Evolutionary conservation across 2,329 filamentous ascomycete species (phyloP).

Genomic region (Metarhizium sp.): DNA sequence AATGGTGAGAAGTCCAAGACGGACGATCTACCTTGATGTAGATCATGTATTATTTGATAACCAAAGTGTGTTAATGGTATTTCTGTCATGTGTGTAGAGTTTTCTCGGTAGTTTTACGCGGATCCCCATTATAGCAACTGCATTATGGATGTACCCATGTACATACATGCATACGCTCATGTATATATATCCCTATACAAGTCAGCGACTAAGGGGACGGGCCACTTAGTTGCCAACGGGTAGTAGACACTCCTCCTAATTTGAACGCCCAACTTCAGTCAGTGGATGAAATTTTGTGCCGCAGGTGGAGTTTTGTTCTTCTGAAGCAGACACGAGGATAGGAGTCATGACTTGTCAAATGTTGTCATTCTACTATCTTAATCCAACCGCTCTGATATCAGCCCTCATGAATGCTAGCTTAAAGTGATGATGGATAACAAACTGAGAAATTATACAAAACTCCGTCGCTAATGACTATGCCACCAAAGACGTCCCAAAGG

Average conservation of each 20-base stretch:
- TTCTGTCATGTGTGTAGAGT: background rate
- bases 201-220: too few relatives aligned
- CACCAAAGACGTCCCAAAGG: background rate
- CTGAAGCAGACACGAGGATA: background rate
- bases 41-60: background rate
- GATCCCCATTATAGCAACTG: too few relatives aligned
- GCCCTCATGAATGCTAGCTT: background rate
- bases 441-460: conserved; percentile 15
- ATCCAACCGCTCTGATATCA: background rate
- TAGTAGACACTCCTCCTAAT: too few relatives aligned
- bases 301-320: background rate
- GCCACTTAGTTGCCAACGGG: too few relatives aligned
- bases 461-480: conserved; percentile 28
- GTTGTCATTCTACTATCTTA: background rate
- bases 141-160: too few relatives aligned
- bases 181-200: too few relatives aligned
- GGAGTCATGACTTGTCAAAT: background rate
- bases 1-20: conserved; percentile 21
- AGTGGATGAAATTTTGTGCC: too few relatives aligned
- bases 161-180: too few relatives aligned
- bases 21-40: conserved; percentile 21
- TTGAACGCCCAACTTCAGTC: too few relatives aligned
- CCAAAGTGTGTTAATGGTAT: background rate
- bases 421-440: background rate
- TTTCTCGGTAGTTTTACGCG: too few relatives aligned